Evolutionary conservation across 116 monocot genomes (phyloP).

Genomic region (Posidonia oceanica): DNA sequence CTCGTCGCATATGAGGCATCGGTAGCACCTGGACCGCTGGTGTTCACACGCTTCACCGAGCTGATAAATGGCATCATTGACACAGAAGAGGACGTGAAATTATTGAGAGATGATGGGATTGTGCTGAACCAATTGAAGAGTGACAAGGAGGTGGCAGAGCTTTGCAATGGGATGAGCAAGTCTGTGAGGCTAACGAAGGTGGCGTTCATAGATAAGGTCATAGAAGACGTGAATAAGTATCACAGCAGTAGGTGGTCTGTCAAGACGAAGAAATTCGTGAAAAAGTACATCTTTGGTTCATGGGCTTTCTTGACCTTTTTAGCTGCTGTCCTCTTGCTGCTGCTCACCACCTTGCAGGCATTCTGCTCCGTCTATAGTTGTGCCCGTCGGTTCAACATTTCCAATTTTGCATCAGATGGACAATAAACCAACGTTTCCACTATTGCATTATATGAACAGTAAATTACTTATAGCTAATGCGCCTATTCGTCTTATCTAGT

Average conservation of each 20-base stretch:
- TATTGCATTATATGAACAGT: too few species aligned
- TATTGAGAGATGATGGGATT: conserved; percentile 31
- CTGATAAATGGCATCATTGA: conserved; percentile 78
- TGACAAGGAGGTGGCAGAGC: conserved; percentile 37
- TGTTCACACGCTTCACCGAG: conserved; percentile 58
- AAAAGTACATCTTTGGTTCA: conserved; percentile 29
- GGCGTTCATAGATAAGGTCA: conserved; percentile 34
- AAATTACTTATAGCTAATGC: too few species aligned
- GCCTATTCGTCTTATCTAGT: too few species aligned
- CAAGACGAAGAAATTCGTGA: conserved; percentile 21
- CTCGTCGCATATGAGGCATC: conserved; percentile 61
- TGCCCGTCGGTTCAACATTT: neutral
- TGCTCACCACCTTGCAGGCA: conserved; percentile 24
- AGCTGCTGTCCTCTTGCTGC: conserved; percentile 16
- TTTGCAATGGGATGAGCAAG: conserved; percentile 74
- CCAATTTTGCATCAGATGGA: neutral
- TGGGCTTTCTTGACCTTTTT: conserved; percentile 21
- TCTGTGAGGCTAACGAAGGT: conserved; percentile 49
- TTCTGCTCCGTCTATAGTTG: conserved; percentile 26
- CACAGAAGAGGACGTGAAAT: conserved; percentile 46
- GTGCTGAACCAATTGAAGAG: conserved; percentile 55
- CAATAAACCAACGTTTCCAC: too few species aligned
- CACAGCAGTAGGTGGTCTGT: conserved; percentile 43
- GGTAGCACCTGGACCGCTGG: too few species aligned
- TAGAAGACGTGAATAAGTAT: conserved; percentile 53